A percentile compares a stretch with the other conserved stretches of the same genome.
Evolutionary conservation across 179 eudicot genomes (phyloP).

Genomic region (Corrigiola litoralis): DNA sequence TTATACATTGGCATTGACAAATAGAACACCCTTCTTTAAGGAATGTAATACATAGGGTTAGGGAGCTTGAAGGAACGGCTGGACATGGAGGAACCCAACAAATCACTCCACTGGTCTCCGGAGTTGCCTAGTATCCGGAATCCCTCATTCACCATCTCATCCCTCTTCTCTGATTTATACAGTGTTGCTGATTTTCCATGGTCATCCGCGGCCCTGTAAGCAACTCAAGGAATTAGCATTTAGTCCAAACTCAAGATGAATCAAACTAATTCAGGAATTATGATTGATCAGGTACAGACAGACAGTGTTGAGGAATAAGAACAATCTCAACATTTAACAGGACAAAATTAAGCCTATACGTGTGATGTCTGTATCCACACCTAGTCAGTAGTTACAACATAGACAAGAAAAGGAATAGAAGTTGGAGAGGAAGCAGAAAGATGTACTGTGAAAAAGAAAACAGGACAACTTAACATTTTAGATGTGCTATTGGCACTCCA

Average conservation of each 20-base stretch:
- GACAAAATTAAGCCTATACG: too few species aligned
- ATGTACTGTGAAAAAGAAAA: too few species aligned
- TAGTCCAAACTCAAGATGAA: not conserved
- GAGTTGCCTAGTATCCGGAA: slow-evolving; percentile 66
- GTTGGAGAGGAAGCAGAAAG: too few species aligned
- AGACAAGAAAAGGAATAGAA: too few species aligned
- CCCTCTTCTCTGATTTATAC: slow-evolving; percentile 76
- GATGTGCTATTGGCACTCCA: too few species aligned
- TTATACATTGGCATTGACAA: not conserved
- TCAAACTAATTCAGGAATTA: not conserved
- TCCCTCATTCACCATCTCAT: slow-evolving; percentile 58
- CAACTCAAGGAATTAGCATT: not conserved
- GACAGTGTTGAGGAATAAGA: too few species aligned
- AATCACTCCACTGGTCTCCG: slow-evolving; percentile 94
- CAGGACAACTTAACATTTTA: too few species aligned
- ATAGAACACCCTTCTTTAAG: slow-evolving; percentile 13
- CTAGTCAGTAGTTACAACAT: too few species aligned
- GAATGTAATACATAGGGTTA: slow-evolving; percentile 84
- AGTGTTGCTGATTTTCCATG: slow-evolving; percentile 47
- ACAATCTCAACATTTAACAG: too few species aligned
- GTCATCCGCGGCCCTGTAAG: slow-evolving; percentile 50
- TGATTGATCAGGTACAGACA: too few species aligned
- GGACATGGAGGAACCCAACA: slow-evolving; percentile 56
- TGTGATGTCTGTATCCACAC: too few species aligned
- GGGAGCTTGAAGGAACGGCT: slow-evolving; percentile 80